phyloP scores from a whole-genome alignment of 108 stramenopile genomes.

The Fragilaria crotonensis region DNA sequence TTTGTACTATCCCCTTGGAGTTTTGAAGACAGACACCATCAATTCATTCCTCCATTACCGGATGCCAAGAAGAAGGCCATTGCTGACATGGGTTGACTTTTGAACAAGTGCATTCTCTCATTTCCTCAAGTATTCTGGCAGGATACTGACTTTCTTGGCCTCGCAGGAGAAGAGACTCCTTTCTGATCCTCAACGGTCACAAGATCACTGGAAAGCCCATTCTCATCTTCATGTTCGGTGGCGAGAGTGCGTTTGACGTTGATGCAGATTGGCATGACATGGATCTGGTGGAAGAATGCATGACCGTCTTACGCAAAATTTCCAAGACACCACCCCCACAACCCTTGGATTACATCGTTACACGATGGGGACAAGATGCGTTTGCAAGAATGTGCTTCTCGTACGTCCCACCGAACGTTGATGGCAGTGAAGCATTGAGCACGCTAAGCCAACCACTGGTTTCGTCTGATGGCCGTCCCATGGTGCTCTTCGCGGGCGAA shows the following conservation, averaged over 20 bases:
- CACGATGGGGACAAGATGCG: slow-evolving; percentile 72
- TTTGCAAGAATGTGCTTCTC: slow-evolving; percentile 60
- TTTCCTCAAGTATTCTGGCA: slow-evolving; percentile 70
- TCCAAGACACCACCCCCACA: slow-evolving; percentile 34
- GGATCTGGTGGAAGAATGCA: slow-evolving; percentile 54
- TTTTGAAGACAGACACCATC: slow-evolving; percentile 63
- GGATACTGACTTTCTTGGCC: slow-evolving; percentile 65
- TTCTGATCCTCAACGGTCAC: slow-evolving; percentile 44
- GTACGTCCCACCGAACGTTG: slow-evolving; percentile 69
- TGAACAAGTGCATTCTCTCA: slow-evolving; percentile 82
- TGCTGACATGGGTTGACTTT: slow-evolving; percentile 65
- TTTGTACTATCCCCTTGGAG: slow-evolving; percentile 82
- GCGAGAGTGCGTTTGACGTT: slow-evolving; percentile 56
- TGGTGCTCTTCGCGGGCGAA: slow-evolving; percentile 92
- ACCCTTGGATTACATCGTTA: slow-evolving; percentile 64
- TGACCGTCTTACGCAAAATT: slow-evolving; percentile 51
- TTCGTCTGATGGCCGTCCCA: slow-evolving; percentile 11
- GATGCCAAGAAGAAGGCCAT: slow-evolving; percentile 64
- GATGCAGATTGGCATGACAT: slow-evolving; percentile 56
- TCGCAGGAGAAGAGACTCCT: slow-evolving; percentile 37
- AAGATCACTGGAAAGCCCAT: slow-evolving; percentile 51
- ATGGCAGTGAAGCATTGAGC: slow-evolving; percentile 41
- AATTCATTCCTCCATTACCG: slow-evolving; percentile 71
- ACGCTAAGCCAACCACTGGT: slow-evolving; percentile 49
- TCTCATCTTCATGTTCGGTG: slow-evolving; percentile 71